Base-by-base conservation (phyloP, 1,139 yeast genomes). In the Casaregolazyma suthepensis region DNA sequence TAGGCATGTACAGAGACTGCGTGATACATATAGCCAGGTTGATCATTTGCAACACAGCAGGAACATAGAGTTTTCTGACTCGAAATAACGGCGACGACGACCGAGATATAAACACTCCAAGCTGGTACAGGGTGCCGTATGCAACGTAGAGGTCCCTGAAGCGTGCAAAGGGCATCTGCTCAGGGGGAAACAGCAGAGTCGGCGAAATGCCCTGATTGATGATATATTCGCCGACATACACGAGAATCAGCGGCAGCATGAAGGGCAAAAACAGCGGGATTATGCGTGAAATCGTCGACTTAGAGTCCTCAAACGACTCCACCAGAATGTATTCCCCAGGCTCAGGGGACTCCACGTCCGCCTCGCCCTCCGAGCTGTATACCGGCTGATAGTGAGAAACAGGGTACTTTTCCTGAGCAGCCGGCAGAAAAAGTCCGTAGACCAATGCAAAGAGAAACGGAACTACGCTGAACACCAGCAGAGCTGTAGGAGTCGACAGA, bases 121-220 rank as follows among this genome's bases (percentile, higher is more conserved):
- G 68, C 67, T 93, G 98, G 65, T 93, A 93, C 2, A 91, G 68
- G 5, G 95, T 86, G n/a, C 96, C 96, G 65, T 93, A 93, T 0
- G 90, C 84, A 20, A 93, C 98, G 66, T 93, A 93, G 7, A 88
- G 85, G 62, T 93, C 99, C 58, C 98, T 76, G 67, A 80, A 88
- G 19, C 79, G 73, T 2, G 74, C 66, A 64, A 90, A 87, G 0
- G 96, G 94, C 66, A 87, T 75, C 9, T 79, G 77, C 0, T 82
- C 79, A 9, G 89, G 63, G 0, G 94, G 91, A 63, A 87, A 91
- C 3, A 91, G 71, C 46, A 91, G 71, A 0, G 97, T 91, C 0
- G 97, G 97, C 0, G 96, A 78, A 1, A 93, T 79, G 0, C 96
- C 96, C 67, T 91, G 98, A 66, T 93, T 93, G 56, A 93, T 91